These are phyloP conservation scores for Zygoascus sp. DNA, from an alignment of 1,139 yeast genomes.

Conservation along the genomic window DNA sequence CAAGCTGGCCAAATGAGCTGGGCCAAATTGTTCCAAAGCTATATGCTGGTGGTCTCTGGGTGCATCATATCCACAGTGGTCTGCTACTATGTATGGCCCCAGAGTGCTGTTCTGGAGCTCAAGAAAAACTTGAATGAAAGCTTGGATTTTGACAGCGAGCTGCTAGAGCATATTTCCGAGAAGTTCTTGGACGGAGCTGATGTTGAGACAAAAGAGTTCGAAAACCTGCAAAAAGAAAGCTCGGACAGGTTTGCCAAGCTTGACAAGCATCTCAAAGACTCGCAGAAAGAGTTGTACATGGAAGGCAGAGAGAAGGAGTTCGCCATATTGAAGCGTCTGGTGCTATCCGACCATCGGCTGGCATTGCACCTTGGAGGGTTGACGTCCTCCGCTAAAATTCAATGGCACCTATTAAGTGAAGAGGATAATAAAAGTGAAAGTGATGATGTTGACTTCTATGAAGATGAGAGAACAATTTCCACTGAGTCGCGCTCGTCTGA, in stretches of 20 bases:
- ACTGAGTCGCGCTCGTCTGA: conserved; percentile 9
- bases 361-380: conserved; percentile 63
- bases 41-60: conserved; percentile 59
- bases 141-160: conserved; percentile 50
- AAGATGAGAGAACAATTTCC: neutral
- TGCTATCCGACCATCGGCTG: conserved; percentile 49
- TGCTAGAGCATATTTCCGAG: conserved; percentile 48
- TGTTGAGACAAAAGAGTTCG: conserved; percentile 37
- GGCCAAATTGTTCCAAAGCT: conserved; percentile 50
- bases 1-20: conserved; percentile 61
- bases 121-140: conserved; percentile 49
- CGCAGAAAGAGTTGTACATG: conserved; percentile 54
- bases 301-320: conserved; percentile 56
- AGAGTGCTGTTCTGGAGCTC: conserved; percentile 49
- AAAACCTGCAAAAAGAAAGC: conserved; percentile 38
- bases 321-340: conserved; percentile 43
- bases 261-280: conserved; percentile 50
- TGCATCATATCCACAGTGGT: conserved; percentile 53
- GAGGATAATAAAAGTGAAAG: conserved; percentile 16
- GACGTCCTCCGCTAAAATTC: conserved; percentile 63
- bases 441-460: conserved; percentile 4
- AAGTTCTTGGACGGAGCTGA: conserved; percentile 53
- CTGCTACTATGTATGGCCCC: conserved; percentile 64
- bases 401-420: conserved; percentile 35
- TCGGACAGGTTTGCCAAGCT: conserved; percentile 42